A percentile compares a stretch with the other conserved stretches of the same genome.
Conservation (phyloP, 139 green algal species). For the Chlorella sorokiniana region DNA sequence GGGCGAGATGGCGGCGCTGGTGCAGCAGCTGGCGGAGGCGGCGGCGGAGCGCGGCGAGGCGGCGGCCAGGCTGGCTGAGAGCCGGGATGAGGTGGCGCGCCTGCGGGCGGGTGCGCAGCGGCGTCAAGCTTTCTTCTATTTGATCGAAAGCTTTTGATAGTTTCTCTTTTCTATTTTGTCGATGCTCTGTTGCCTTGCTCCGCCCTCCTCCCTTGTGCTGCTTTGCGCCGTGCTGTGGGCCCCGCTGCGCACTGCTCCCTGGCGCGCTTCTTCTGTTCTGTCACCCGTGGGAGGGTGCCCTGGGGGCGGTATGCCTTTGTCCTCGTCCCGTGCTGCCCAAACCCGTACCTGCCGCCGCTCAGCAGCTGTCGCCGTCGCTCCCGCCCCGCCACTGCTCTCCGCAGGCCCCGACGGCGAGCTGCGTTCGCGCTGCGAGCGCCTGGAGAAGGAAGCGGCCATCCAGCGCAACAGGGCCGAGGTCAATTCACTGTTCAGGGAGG, state of each 20-base stretch:
- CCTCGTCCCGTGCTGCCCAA: not conserved
- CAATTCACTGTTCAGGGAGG: constrained; percentile 46
- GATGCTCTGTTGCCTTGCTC: too few relatives aligned
- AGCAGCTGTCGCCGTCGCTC: not conserved
- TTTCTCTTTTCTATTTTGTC: too few relatives aligned
- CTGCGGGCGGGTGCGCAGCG: constrained; percentile 17
- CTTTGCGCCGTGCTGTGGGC: too few relatives aligned
- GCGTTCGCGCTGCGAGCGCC: constrained; percentile 20
- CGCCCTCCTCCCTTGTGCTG: too few relatives aligned
- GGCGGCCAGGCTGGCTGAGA: constrained; percentile 29
- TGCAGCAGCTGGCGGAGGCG: constrained; percentile 39
- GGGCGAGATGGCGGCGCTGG: constrained; percentile 24
- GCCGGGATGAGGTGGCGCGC: constrained; percentile 17
- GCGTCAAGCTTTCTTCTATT: not conserved
- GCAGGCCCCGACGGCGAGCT: constrained; percentile 39
- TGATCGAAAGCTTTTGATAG: too few relatives aligned
- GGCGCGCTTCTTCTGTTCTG: too few relatives aligned
- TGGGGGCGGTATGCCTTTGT: too few relatives aligned
- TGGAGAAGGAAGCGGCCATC: constrained; percentile 43
- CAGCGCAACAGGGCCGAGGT: constrained; percentile 43
- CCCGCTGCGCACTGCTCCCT: too few relatives aligned
- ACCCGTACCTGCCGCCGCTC: not conserved
- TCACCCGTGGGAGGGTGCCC: too few relatives aligned
- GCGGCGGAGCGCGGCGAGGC: constrained; percentile 29
- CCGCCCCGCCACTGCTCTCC: not conserved